Conservation (phyloP, 2,329 filamentous ascomycete genomes). For the Phaeosphaeriaceae sp. region DNA sequence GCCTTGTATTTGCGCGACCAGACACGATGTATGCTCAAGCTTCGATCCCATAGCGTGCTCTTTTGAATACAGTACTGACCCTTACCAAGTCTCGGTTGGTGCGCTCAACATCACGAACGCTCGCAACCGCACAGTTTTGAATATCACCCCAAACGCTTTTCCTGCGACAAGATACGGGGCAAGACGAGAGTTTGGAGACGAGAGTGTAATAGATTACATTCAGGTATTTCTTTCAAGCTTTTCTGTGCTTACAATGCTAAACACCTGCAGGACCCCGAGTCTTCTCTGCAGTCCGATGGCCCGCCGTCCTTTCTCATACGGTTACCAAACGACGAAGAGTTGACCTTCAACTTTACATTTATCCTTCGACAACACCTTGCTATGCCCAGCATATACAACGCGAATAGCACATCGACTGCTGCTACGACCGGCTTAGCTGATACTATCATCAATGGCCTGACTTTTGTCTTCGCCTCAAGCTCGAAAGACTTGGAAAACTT, state of each 20-base stretch:
- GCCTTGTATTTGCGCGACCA: constrained; percentile 88
- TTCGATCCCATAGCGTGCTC: background rate
- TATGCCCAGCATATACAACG: constrained; percentile 46
- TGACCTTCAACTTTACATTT: constrained; percentile 92
- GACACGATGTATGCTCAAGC: constrained; percentile 73
- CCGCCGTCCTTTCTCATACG: constrained; percentile 82
- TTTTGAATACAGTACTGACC: constrained; percentile 26
- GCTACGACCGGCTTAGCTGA: constrained; percentile 57
- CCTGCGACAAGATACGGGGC: constrained; percentile 80
- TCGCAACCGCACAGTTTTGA: constrained; percentile 76
- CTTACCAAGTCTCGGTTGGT: constrained; percentile 77
- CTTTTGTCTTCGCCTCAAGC: constrained; percentile 88
- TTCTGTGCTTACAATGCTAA: constrained; percentile 13
- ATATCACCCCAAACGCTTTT: constrained; percentile 83
- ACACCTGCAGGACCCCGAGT: constrained; percentile 74
- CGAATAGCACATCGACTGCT: constrained; percentile 58
- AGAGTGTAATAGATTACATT: constrained; percentile 82
- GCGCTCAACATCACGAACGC: constrained; percentile 82
- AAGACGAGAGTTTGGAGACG: constrained; percentile 75
- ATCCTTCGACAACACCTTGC: constrained; percentile 67
- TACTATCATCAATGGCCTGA: constrained; percentile 84
- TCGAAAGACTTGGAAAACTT: constrained; percentile 89
- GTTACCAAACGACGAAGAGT: constrained; percentile 87
- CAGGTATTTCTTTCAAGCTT: constrained; percentile 65
- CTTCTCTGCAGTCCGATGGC: constrained; percentile 35